phyloP scores from a whole-genome alignment of 148 eudicot species.

The Oxyria digyna region DNA sequence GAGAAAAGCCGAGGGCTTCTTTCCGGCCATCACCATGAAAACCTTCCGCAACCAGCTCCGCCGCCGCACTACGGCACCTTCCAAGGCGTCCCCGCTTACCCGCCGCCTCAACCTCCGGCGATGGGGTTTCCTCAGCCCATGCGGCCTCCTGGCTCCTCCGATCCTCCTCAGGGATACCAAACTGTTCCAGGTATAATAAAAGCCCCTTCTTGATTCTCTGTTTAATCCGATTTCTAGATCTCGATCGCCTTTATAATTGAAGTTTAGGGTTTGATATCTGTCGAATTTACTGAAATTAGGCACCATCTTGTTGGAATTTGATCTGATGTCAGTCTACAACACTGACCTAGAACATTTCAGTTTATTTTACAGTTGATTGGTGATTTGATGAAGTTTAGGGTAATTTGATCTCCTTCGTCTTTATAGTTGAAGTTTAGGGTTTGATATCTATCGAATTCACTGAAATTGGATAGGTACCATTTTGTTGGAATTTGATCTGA shows the following conservation, averaged over 20 bases:
- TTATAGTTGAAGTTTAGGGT: neutral
- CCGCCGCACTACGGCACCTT: slow-evolving; percentile 60
- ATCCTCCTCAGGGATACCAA: slow-evolving; percentile 55
- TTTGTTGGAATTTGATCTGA: neutral
- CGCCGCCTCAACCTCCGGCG: slow-evolving; percentile 30
- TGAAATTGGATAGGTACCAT: neutral
- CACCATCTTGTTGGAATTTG: neutral
- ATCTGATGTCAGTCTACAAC: too few species aligned
- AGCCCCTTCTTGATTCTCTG: too few species aligned
- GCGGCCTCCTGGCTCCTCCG: slow-evolving; percentile 64
- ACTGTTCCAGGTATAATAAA: slow-evolving; percentile 70
- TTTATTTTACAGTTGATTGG: too few species aligned
- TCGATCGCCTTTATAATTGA: neutral
- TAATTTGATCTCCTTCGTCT: neutral
- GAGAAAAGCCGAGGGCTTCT: slow-evolving; percentile 13
- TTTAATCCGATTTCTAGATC: neutral
- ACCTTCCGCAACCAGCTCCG: slow-evolving; percentile 14
- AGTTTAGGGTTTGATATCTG: neutral
- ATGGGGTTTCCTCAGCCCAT: slow-evolving; percentile 80
- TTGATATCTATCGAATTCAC: neutral
- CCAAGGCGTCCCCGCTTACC: slow-evolving; percentile 47
- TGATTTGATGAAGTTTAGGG: too few species aligned
- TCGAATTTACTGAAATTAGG: neutral
- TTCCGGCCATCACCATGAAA: slow-evolving; percentile 15
- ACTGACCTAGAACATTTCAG: too few species aligned